These are phyloP conservation scores for Paecilomyces dactylethromorphus DNA, from an alignment of 2,329 filamentous ascomycete genomes.

Conservation along the genomic window DNA sequence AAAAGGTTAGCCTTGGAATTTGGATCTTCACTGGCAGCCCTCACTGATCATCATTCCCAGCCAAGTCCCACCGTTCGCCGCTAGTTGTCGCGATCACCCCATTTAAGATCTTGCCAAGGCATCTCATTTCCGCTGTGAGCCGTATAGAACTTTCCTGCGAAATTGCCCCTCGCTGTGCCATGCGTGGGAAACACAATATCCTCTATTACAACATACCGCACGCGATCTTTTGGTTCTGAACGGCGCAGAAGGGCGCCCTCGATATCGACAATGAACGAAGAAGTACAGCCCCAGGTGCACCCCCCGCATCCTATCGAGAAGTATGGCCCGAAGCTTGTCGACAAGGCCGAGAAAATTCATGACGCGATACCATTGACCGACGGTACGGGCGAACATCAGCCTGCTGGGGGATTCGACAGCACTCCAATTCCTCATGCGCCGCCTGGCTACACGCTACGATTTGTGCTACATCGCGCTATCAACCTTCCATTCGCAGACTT, in stretches of 20 bases:
- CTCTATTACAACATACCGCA: neutral
- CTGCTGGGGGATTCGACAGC: slow-evolving; percentile 70
- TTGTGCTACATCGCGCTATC: slow-evolving; percentile 73
- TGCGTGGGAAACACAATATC: neutral
- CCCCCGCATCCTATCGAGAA: slow-evolving; percentile 22
- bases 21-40: neutral
- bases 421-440: slow-evolving; percentile 70
- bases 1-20: neutral
- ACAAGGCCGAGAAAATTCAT: slow-evolving; percentile 33
- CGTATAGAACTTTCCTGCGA: neutral
- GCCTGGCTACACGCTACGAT: slow-evolving; percentile 74
- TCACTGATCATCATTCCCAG: too few species aligned
- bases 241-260: neutral
- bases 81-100: neutral
- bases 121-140: neutral
- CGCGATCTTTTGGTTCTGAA: neutral
- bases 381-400: slow-evolving; percentile 27
- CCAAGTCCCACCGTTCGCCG: neutral
- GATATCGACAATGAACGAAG: neutral
- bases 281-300: slow-evolving; percentile 11
- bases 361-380: slow-evolving; percentile 20
- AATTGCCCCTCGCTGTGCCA: neutral
- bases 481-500: slow-evolving; percentile 82
- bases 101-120: neutral
- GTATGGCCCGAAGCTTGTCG: slow-evolving; percentile 31